Base-by-base conservation (phyloP, 495 filamentous ascomycete genomes). In the Neurospora sp. region DNA sequence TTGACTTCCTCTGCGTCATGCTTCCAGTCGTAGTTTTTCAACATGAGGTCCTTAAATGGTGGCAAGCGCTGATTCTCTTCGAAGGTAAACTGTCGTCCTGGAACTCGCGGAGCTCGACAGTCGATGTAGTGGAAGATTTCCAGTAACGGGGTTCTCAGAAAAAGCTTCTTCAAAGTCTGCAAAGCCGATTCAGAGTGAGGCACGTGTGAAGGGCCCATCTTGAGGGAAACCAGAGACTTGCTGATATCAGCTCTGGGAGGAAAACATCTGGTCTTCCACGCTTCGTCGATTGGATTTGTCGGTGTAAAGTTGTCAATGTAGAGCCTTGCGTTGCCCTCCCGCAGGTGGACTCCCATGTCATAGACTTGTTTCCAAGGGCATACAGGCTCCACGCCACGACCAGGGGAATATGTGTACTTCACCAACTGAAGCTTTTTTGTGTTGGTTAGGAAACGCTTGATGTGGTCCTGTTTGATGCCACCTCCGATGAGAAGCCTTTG, bases 21-120 rank as follows among this genome's bases (percentile, higher is more conserved):
- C 9, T 77, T 76, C 81, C 81, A 83, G 69, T 82, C 73, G 59
- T 83, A 83, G 3, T 72, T 78, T 39, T 73, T 77, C 12, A 83
- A 71, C n/a, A 20, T 76, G 16, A 83, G 72, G 3, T 78, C 75
- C 35, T 72, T 53, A 3, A 82, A 76, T 9, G 80, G 71, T 4
- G 80, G 80, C 6, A 83, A 44, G 31, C 80, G 78, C 59, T 83
- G 80, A 18, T 68, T 69, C 4, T 14, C 73, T 5, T 69, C 59
- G 10, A 83, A 80, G 16, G 39, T 39, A 40, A 83, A 81, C 75
- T 79, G 3, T 78, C 78, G 69, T 80, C 76, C 53, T 18, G 22
- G 27, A 35, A 35, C 53, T 35, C 53, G 53, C 4, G 12, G 53
- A 7, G 27, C 53, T 9, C 79, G 78, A 18, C 76, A 70, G 69